Evolutionary conservation across 805 yeast genomes (phyloP).

Genomic region (Suhomyces sp.): DNA sequence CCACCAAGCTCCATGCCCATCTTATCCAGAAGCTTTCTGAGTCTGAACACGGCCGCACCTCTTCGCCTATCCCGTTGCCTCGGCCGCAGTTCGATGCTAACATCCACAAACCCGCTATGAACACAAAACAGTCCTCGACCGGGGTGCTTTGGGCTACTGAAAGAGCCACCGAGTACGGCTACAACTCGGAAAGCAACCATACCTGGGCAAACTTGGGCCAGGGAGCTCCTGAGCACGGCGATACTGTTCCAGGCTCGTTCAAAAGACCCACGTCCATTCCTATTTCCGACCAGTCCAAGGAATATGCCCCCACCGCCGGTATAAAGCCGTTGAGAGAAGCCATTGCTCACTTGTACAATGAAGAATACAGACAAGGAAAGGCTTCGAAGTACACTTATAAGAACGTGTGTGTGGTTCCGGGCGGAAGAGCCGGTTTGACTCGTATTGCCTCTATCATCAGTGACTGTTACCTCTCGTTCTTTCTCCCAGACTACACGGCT

Average conservation of each 20-base stretch:
- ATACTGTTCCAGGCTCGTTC: constrained; percentile 55
- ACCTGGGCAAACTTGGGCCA: constrained; percentile 63
- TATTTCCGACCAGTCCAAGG: constrained; percentile 47
- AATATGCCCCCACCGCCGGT: constrained; percentile 61
- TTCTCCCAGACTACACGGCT: constrained; percentile 62
- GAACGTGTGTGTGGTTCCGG: constrained; percentile 62
- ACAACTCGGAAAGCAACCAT: constrained; percentile 32
- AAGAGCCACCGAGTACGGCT: constrained; percentile 57
- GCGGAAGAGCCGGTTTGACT: constrained; percentile 61
- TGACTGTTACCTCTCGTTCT: constrained; percentile 58
- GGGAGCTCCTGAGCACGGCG: constrained; percentile 65
- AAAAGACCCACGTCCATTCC: constrained; percentile 48
- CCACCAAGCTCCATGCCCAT: constrained; percentile 11
- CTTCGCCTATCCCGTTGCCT: constrained; percentile 51
- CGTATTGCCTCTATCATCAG: constrained; percentile 59
- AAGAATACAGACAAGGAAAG: constrained; percentile 47
- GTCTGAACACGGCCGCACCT: constrained; percentile 35
- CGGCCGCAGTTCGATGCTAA: constrained; percentile 43
- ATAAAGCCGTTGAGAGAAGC: constrained; percentile 53
- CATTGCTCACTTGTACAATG: constrained; percentile 55
- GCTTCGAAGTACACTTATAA: constrained; percentile 55
- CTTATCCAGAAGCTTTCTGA: constrained; percentile 29
- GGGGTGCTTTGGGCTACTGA: constrained; percentile 67
- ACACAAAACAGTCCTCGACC: constrained; percentile 55
- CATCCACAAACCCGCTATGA: constrained; percentile 55